Percentiles rank a stretch among this genome's conserved stretches.
Evolutionary conservation across 441 rosid genomes (phyloP).

Genomic region (Biscutella laevigata): DNA sequence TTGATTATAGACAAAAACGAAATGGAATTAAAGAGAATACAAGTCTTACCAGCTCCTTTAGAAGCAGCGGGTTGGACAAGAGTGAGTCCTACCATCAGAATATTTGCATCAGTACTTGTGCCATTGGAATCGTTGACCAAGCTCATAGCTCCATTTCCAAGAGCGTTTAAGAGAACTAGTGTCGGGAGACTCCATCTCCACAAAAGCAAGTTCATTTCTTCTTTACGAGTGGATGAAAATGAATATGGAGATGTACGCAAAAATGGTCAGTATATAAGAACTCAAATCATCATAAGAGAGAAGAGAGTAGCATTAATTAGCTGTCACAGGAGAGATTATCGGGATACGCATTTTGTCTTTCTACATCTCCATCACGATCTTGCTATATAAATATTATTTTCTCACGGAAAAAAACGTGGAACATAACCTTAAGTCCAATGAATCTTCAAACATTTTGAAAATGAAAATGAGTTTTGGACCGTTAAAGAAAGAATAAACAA

Average conservation of each 20-base stretch:
- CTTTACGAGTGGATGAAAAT: not conserved
- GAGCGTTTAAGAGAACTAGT: slow-evolving; percentile 6
- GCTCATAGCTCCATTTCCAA: slow-evolving; percentile 9
- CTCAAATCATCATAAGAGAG: too few relatives aligned
- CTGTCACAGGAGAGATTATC: too few relatives aligned
- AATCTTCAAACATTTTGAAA: too few relatives aligned
- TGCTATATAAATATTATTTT: too few relatives aligned
- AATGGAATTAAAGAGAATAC: too few relatives aligned
- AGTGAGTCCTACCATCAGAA: slow-evolving; percentile 20
- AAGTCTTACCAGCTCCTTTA: slow-evolving; percentile 25
- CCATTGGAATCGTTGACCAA: not conserved
- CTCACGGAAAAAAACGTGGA: too few relatives aligned
- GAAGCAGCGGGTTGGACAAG: slow-evolving; percentile 16
- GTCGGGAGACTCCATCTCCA: slow-evolving; percentile 13
- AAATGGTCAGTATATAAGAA: not conserved
- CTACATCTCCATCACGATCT: too few relatives aligned
- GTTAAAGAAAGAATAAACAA: too few relatives aligned
- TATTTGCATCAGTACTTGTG: not conserved
- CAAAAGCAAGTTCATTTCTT: slow-evolving; percentile 6
- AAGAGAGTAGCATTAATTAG: too few relatives aligned
- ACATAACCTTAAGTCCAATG: too few relatives aligned
- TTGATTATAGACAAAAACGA: not conserved
- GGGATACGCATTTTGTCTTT: too few relatives aligned
- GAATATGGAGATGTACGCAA: not conserved
- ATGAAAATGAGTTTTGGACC: too few relatives aligned